Evolutionary conservation across 352 stramenopile genomes (phyloP).

Genomic region (Phytophthora brassicae): DNA sequence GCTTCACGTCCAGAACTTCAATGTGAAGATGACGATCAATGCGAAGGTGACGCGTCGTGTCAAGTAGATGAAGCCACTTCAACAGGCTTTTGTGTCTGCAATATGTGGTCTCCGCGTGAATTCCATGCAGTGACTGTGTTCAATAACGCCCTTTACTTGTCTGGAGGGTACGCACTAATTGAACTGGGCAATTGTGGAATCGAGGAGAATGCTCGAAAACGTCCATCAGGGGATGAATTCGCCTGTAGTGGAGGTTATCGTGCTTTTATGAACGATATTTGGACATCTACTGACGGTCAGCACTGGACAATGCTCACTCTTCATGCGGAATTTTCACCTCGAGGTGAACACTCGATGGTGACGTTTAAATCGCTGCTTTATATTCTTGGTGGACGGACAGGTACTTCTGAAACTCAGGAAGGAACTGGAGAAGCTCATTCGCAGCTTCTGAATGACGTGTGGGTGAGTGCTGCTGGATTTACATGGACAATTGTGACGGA

Average conservation of each 20-base stretch:
- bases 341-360: conserved; percentile 71
- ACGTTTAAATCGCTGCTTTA: conserved; percentile 59
- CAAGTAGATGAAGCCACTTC: conserved; percentile 45
- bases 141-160: conserved; percentile 48
- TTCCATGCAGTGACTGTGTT: conserved; percentile 61
- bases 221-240: conserved; percentile 57
- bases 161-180: conserved; percentile 63
- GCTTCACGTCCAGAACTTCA: conserved; percentile 42
- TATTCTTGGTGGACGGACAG: conserved; percentile 56
- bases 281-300: conserved; percentile 62
- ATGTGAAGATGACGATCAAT: conserved; percentile 68
- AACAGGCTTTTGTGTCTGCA: conserved; percentile 62
- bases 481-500: conserved; percentile 39
- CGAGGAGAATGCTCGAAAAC: conserved; percentile 55
- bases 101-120: conserved; percentile 79
- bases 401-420: conserved; percentile 26
- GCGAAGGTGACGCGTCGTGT: conserved; percentile 62
- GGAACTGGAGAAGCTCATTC: conserved; percentile 18
- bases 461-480: conserved; percentile 51
- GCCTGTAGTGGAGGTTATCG: conserved; percentile 65
- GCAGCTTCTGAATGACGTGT: conserved; percentile 70
- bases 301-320: conserved; percentile 54
- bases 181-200: conserved; percentile 68
- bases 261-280: conserved; percentile 73
- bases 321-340: conserved; percentile 43